These are phyloP conservation scores for Agapanthus africanus DNA, from an alignment of 106 monocot species.

Conservation along the genomic window DNA sequence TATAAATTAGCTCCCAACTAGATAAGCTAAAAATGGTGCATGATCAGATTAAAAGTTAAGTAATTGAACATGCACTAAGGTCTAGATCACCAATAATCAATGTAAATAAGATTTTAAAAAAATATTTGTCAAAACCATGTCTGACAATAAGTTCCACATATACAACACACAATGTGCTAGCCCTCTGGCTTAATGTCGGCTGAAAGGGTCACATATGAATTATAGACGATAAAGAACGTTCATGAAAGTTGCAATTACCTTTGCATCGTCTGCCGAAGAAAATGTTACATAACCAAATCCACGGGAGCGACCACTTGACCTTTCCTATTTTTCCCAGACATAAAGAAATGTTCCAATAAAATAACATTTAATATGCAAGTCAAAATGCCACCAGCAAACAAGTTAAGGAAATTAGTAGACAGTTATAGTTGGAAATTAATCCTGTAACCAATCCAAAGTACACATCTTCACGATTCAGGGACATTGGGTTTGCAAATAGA, in stretches of 20 bases:
- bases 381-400: not conserved
- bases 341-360: not conserved
- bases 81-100: too few species aligned
- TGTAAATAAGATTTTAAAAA: too few species aligned
- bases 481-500: not conserved
- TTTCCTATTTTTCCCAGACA: conserved; percentile 33
- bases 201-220: too few species aligned
- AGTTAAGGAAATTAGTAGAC: not conserved
- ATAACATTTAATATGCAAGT: not conserved
- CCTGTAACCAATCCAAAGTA: not conserved
- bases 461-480: not conserved
- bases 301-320: conserved; percentile 57
- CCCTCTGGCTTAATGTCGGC: not conserved
- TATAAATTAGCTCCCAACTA: not conserved
- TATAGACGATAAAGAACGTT: not conserved
- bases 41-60: not conserved
- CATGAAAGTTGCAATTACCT: conserved; percentile 19
- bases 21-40: not conserved
- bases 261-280: conserved; percentile 47
- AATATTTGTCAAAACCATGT: too few species aligned
- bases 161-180: not conserved
- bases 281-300: conserved; percentile 69
- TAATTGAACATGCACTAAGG: not conserved
- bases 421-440: not conserved
- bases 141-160: not conserved